A percentile compares a stretch with the other conserved stretches of the same genome.
Evolutionary conservation across 169 alveolate genomes (phyloP).

Genomic region (Hepatocystis sp.): DNA sequence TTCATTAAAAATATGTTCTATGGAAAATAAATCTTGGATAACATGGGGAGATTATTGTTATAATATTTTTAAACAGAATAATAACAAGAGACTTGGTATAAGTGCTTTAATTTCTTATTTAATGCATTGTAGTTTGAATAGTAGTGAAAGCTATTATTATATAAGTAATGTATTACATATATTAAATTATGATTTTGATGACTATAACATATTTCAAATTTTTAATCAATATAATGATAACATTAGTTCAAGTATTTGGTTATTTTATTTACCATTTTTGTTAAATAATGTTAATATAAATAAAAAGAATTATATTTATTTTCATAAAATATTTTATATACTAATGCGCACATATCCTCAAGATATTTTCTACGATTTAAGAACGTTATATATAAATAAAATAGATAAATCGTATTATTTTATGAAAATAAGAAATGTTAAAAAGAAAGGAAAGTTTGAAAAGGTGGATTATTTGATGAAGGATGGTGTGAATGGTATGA

Average conservation of each 20-base stretch:
- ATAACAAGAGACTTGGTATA: conserved; percentile 28
- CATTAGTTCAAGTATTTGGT: conserved; percentile 54
- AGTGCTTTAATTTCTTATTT: conserved; percentile 67
- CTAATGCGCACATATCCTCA: conserved; percentile 62
- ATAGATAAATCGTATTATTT: conserved; percentile 19
- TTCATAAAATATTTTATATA: conserved; percentile 58
- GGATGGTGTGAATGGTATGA: no score
- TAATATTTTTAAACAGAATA: conserved; percentile 32
- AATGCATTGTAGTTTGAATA: conserved; percentile 53
- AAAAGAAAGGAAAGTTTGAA: conserved; percentile 27
- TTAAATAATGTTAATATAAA: conserved; percentile 45
- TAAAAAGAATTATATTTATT: conserved; percentile 30
- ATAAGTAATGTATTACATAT: conserved; percentile 58
- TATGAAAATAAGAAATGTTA: conserved; percentile 13
- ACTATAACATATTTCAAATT: conserved; percentile 29
- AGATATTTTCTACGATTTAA: conserved; percentile 56
- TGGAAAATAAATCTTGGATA: conserved; percentile 53
- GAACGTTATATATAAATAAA: conserved; percentile 39
- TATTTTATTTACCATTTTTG: conserved; percentile 59
- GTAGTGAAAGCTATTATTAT: conserved; percentile 28
- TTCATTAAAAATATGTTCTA: conserved; percentile 42
- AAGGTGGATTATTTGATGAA: no score
- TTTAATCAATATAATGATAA: conserved; percentile 61
- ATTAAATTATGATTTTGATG: conserved; percentile 29
- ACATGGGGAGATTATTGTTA: conserved; percentile 66